These are phyloP conservation scores for Clonostachys rosea DNA, from an alignment of 2,329 filamentous ascomycete genomes.

Conservation along the genomic window DNA sequence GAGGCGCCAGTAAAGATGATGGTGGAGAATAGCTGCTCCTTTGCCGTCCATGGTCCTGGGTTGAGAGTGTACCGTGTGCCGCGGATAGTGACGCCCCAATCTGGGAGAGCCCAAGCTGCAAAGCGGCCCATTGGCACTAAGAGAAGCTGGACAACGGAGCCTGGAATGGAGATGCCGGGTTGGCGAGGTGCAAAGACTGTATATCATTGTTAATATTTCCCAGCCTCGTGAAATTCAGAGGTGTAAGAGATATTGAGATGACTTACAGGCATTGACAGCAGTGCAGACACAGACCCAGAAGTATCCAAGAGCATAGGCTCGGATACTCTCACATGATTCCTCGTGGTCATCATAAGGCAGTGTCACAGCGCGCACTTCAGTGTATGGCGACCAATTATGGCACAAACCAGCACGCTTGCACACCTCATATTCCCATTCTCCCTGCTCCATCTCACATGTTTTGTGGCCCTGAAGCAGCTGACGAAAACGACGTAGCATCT, in stretches of 20 bases:
- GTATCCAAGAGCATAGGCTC: constrained; percentile 17
- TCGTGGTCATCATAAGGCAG: constrained; percentile 17
- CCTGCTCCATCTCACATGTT: constrained; percentile 15
- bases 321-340: constrained; percentile 17
- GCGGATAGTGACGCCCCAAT: constrained; percentile 31
- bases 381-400: constrained; percentile 12
- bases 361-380: constrained; percentile 17
- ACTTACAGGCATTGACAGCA: constrained; percentile 6
- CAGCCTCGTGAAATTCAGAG: neutral
- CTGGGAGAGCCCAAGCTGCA: constrained; percentile 31
- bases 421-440: constrained; percentile 17
- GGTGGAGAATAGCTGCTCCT: constrained; percentile 35
- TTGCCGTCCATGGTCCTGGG: constrained; percentile 33
- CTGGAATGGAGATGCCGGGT: constrained; percentile 14
- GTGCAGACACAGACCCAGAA: constrained; percentile 16
- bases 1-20: constrained; percentile 22
- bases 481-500: constrained; percentile 9
- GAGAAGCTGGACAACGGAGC: constrained; percentile 33
- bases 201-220: neutral
- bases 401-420: constrained; percentile 13
- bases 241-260: neutral
- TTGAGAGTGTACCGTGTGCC: constrained; percentile 25
- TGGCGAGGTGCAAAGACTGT: constrained; percentile 5
- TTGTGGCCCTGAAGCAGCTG: constrained; percentile 13
- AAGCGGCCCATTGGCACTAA: constrained; percentile 31